A percentile compares a stretch with the other conserved stretches of the same genome.
Evolutionary conservation across 2,329 filamentous ascomycete species (phyloP).

Genomic region (Dactylonectria macrodidyma): DNA sequence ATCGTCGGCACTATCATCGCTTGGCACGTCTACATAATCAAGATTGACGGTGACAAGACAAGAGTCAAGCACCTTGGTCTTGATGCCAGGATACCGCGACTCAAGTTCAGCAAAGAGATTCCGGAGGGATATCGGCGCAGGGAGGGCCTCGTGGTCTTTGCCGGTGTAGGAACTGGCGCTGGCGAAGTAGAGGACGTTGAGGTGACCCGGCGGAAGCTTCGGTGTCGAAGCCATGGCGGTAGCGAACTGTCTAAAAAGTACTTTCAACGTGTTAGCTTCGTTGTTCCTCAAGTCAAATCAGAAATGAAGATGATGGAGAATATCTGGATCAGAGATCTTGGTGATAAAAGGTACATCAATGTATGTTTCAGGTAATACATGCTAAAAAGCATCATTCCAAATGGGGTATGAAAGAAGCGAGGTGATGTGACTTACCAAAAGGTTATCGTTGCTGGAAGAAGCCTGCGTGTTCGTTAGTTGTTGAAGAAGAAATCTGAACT

Average conservation of each 20-base stretch:
- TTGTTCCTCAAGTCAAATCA: conserved; percentile 13
- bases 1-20: conserved; percentile 56
- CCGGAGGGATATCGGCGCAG: conserved; percentile 75
- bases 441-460: conserved; percentile 25
- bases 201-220: conserved; percentile 74
- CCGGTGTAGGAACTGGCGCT: conserved; percentile 79
- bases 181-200: conserved; percentile 88
- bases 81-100: conserved; percentile 78
- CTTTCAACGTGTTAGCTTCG: conserved; percentile 42
- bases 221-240: conserved; percentile 55
- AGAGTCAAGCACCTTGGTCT: conserved; percentile 76
- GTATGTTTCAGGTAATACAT: conserved; percentile 73
- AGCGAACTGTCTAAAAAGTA: conserved; percentile 18
- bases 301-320: conserved; percentile 28
- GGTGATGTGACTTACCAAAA: conserved; percentile 53
- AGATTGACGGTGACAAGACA: conserved; percentile 86
- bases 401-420: conserved; percentile 4
- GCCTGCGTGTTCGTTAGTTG: conserved; percentile 21
- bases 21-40: conserved; percentile 81
- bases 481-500: conserved; percentile 22
- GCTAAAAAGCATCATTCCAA: conserved; percentile 69
- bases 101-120: conserved; percentile 80
- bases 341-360: conserved; percentile 75
- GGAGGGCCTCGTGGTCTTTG: conserved; percentile 76
- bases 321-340: conserved; percentile 77